Conservation (phyloP, 495 filamentous ascomycete genomes). For the Hypoxylon trugodes region DNA sequence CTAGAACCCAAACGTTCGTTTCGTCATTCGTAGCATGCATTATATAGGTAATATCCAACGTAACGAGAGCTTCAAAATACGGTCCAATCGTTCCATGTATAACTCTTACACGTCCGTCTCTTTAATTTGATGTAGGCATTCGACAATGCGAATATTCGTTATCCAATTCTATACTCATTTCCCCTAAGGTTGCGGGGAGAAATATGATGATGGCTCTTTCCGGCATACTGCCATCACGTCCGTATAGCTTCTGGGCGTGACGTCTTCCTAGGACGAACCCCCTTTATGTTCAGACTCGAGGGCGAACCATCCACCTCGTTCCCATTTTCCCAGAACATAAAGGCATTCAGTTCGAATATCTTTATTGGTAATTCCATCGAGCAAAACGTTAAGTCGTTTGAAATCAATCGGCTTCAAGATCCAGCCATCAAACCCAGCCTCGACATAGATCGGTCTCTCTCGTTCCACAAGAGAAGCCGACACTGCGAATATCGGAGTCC, state of each 20-base stretch:
- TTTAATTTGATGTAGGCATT: not conserved
- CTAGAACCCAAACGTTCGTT: not conserved
- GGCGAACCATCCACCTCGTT: constrained; percentile 75
- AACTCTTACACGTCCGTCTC: too few species aligned
- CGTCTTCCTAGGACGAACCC: not conserved
- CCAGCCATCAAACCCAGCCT: constrained; percentile 92
- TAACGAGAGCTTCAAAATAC: not conserved
- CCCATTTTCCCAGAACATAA: constrained; percentile 74
- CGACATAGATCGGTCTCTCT: constrained; percentile 72
- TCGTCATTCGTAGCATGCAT: not conserved
- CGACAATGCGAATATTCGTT: not conserved
- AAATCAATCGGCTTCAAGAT: constrained; percentile 82
- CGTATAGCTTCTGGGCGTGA: not conserved
- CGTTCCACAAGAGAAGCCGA: constrained; percentile 85
- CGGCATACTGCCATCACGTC: not conserved
- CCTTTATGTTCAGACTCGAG: not conserved
- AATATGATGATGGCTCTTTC: not conserved
- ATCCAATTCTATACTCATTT: not conserved
- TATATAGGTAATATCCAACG: not conserved
- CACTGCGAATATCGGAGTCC: constrained; percentile 87
- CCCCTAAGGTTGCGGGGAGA: not conserved
- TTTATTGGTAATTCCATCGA: constrained; percentile 65
- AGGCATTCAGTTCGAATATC: constrained; percentile 55
- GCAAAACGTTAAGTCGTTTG: constrained; percentile 66
- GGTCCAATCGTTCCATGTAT: not conserved